These are phyloP conservation scores for Tetrastigma voinierianum DNA, from an alignment of 164 flowering plant species.

Conservation along the genomic window DNA sequence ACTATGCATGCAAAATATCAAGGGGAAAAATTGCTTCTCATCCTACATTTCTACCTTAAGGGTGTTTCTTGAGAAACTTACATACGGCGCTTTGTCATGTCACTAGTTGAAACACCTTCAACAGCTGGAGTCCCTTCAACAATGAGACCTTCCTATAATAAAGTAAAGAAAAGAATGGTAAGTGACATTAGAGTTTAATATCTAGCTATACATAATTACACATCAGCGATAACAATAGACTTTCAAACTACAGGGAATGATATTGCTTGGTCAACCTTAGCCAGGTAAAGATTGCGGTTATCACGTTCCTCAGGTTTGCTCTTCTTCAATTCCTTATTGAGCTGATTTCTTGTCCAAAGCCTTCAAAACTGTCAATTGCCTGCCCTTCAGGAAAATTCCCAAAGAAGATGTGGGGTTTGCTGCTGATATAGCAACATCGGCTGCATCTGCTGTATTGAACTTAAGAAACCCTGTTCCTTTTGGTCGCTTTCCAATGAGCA, in stretches of 20 bases:
- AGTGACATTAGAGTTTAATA: constrained; percentile 1
- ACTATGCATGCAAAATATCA: neutral
- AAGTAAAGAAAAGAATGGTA: constrained; percentile 1
- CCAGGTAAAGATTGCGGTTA: constrained; percentile 86
- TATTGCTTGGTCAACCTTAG: constrained; percentile 50
- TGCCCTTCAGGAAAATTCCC: constrained; percentile 71
- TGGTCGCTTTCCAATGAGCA: constrained; percentile 66
- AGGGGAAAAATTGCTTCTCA: too few species aligned
- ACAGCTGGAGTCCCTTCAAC: constrained; percentile 93
- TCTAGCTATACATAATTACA: neutral
- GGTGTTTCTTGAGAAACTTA: constrained; percentile 33
- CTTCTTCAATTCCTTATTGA: constrained; percentile 67
- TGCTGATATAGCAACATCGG: constrained; percentile 68
- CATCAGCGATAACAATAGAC: neutral
- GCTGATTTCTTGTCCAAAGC: constrained; percentile 82
- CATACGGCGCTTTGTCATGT: constrained; percentile 79
- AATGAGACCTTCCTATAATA: constrained; percentile 89
- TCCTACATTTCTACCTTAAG: neutral
- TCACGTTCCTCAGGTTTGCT: constrained; percentile 53
- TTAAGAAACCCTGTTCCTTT: constrained; percentile 97
- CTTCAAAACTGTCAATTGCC: constrained; percentile 75
- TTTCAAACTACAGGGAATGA: too few species aligned
- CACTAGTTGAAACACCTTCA: constrained; percentile 82
- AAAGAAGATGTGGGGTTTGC: constrained; percentile 51
- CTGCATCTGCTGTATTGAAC: constrained; percentile 62